These are phyloP conservation scores for Serendipita sp. DNA, from an alignment of 768 basidiomycete species.

Conservation along the genomic window DNA sequence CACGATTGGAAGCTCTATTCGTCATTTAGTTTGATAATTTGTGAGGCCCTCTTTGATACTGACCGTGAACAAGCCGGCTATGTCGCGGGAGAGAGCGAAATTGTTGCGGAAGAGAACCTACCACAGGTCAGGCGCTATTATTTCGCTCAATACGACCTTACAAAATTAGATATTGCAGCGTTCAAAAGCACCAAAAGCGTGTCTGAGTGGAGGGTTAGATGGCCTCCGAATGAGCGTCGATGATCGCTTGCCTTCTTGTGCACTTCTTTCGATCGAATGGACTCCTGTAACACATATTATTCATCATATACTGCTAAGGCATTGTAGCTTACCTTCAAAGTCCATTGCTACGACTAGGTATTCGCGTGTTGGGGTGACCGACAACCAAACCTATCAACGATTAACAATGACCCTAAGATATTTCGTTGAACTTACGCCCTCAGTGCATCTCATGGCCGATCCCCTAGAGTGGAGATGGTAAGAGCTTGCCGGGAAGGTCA, in stretches of 20 bases:
- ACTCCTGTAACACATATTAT: conserved; percentile 26
- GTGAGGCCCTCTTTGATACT: conserved; percentile 29
- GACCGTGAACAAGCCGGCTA: conserved; percentile 37
- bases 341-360: conserved; percentile 41
- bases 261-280: conserved; percentile 45
- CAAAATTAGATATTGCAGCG: conserved; percentile 47
- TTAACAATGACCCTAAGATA: background rate
- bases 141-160: conserved; percentile 15
- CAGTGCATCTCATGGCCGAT: conserved; percentile 16
- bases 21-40: background rate
- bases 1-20: conserved; percentile 13
- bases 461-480: conserved; percentile 19
- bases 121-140: background rate
- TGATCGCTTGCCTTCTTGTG: conserved; percentile 27
- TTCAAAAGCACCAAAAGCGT: conserved; percentile 48
- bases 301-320: background rate
- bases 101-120: conserved; percentile 53
- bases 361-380: conserved; percentile 43
- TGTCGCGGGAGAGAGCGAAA: conserved; percentile 44
- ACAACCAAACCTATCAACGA: conserved; percentile 49
- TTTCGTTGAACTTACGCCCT: conserved; percentile 7
- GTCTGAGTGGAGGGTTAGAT: conserved; percentile 18
- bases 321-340: conserved; percentile 34
- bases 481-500: background rate
- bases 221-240: background rate